Conservation (phyloP, 108 stramenopile genomes). For the Fragilariopsis cylindrus region DNA sequence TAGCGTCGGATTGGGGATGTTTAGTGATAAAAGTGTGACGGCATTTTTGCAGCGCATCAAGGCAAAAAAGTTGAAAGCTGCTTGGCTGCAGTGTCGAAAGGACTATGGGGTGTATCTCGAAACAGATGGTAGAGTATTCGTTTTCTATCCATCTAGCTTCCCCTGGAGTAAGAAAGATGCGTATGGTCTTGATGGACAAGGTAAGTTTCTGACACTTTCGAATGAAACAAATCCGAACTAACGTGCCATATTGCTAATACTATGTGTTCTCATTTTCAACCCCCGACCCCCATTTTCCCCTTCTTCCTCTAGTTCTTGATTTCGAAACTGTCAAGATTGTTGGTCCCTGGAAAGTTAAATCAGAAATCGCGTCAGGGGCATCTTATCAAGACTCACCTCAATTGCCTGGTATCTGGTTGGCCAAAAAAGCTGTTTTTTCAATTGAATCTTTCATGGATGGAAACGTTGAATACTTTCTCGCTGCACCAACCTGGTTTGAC, state of each 20-base stretch:
- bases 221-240: neutral
- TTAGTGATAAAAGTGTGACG: conserved; percentile 76
- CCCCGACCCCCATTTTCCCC: neutral
- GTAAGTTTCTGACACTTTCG: conserved; percentile 17
- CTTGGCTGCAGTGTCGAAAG: conserved; percentile 87
- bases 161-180: conserved; percentile 64
- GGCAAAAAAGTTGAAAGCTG: conserved; percentile 40
- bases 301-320: conserved; percentile 22
- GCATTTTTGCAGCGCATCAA: conserved; percentile 61
- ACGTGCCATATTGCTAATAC: neutral
- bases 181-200: conserved; percentile 40
- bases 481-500: conserved; percentile 33
- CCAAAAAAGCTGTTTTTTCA: conserved; percentile 52
- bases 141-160: conserved; percentile 69
- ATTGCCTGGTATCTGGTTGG: conserved; percentile 29
- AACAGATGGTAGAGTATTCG: conserved; percentile 58
- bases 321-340: conserved; percentile 46
- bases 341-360: conserved; percentile 72
- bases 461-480: conserved; percentile 58
- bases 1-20: conserved; percentile 79
- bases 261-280: neutral
- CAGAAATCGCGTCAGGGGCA: conserved; percentile 32
- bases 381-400: conserved; percentile 10
- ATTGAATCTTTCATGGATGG: conserved; percentile 80
- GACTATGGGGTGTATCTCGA: conserved; percentile 84